Percentiles rank a stretch among this genome's conserved stretches.
These are phyloP conservation scores for Micractinium sp. DNA, from an alignment of 139 green algal genomes.

Conservation along the genomic window DNA sequence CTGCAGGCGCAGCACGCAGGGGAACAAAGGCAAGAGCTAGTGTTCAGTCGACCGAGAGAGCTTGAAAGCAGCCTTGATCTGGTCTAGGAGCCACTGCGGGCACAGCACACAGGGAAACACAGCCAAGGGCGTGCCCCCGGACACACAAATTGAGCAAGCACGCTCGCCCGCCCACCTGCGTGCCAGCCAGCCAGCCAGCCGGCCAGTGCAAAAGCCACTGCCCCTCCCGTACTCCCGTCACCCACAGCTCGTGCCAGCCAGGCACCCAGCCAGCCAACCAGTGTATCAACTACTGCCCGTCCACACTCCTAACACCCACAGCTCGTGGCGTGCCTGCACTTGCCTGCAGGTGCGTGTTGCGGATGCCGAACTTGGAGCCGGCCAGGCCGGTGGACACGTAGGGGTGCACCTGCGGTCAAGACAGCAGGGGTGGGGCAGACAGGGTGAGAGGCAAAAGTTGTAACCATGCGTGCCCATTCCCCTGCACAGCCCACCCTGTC, in stretches of 20 bases:
- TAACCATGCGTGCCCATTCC: too few relatives aligned
- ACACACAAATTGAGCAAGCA: too few relatives aligned
- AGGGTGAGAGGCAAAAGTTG: too few relatives aligned
- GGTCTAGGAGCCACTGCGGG: not conserved
- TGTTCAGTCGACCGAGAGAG: too few relatives aligned
- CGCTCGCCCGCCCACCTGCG: too few relatives aligned
- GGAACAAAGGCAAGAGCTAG: too few relatives aligned
- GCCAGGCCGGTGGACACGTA: constrained; percentile 97
- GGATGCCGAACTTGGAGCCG: constrained; percentile 98
- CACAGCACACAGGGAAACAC: not conserved
- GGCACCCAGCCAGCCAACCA: not conserved
- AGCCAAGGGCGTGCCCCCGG: too few relatives aligned
- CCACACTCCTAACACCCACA: too few relatives aligned
- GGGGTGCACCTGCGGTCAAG: constrained; percentile 81
- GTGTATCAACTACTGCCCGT: not conserved
- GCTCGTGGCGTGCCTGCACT: not conserved
- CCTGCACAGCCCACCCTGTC: not conserved
- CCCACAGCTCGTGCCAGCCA: not conserved
- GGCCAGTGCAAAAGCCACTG: too few relatives aligned
- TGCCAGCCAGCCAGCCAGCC: too few relatives aligned
- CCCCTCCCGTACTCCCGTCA: too few relatives aligned
- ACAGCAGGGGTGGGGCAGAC: not conserved
- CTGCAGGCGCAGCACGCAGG: constrained; percentile 14
- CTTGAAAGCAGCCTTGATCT: not conserved
- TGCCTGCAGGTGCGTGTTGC: constrained; percentile 94